Conservation (phyloP, 2,329 filamentous ascomycete species). For the Hypoxylon sp. region DNA sequence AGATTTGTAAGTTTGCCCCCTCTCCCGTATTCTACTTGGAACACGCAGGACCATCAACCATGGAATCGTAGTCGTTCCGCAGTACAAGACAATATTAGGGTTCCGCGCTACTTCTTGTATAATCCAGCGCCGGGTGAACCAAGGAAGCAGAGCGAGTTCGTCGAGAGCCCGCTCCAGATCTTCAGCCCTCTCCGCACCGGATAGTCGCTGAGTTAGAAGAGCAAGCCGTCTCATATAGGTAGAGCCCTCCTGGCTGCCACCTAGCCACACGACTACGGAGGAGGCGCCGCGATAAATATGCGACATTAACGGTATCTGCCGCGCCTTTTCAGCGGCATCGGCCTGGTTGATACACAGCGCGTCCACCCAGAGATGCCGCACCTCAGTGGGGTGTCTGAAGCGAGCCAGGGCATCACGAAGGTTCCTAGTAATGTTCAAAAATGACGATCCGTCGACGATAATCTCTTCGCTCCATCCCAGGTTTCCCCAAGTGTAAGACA, state of each 20-base stretch:
- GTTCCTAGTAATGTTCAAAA: constrained; percentile 1
- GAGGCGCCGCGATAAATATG: constrained; percentile 9
- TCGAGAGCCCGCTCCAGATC: not conserved
- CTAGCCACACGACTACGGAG: constrained; percentile 4
- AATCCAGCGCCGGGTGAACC: constrained; percentile 9
- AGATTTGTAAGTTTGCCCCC: no score
- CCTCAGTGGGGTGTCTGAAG: not conserved
- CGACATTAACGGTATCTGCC: constrained; percentile 4
- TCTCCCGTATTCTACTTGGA: not conserved
- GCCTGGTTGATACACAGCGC: constrained; percentile 10
- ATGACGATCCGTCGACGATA: constrained; percentile 1
- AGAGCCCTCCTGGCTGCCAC: not conserved
- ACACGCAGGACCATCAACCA: not conserved
- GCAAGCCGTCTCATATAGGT: not conserved
- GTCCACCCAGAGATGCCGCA: not conserved
- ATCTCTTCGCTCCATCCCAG: constrained; percentile 6
- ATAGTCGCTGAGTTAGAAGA: not conserved
- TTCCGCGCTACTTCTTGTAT: constrained; percentile 7
- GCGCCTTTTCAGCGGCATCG: not conserved
- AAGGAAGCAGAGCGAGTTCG: not conserved
- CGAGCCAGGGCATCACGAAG: constrained; percentile 4
- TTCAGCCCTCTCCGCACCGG: not conserved
- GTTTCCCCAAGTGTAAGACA: constrained; percentile 8
- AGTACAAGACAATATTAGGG: not conserved
- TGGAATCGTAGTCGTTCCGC: not conserved